A percentile compares a stretch with the other conserved stretches of the same genome.
Conservation (phyloP, 1,284 basidiomycete species). For the Mycena sp. region DNA sequence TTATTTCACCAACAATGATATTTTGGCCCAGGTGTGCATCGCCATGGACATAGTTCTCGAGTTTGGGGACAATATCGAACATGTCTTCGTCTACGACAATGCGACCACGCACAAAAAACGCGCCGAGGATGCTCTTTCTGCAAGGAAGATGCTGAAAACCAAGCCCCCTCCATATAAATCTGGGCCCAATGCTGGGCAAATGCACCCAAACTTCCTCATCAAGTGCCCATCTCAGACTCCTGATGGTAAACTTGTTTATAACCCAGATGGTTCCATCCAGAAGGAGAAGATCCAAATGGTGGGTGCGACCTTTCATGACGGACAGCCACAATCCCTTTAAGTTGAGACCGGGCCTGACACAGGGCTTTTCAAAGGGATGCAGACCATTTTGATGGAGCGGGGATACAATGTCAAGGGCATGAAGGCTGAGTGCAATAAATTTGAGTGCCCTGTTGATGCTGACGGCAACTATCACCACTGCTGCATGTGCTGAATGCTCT, state of each 20-base stretch:
- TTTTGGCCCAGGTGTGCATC: no score
- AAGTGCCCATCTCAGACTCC: conserved; percentile 16
- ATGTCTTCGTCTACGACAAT: no score
- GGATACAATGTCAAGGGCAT: conserved; percentile 25
- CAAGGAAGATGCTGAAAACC: conserved; percentile 5
- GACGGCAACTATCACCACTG: conserved; percentile 22
- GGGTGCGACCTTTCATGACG: no score
- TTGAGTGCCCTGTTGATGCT: conserved; percentile 26
- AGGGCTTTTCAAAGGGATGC: conserved; percentile 50
- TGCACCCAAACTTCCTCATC: conserved; percentile 26
- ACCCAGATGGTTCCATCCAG: conserved; percentile 35
- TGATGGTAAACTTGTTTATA: conserved; percentile 33
- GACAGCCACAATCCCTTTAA: conserved; percentile 46
- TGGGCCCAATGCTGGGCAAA: conserved; percentile 32
- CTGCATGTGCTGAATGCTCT: conserved; percentile 40
- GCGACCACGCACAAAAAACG: no score
- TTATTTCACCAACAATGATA: no score
- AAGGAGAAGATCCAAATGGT: conserved; percentile 45
- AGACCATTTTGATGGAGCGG: conserved; percentile 40
- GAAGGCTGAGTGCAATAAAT: conserved; percentile 33
- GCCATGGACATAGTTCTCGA: conserved; percentile 45
- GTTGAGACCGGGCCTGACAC: conserved; percentile 35
- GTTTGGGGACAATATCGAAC: conserved; percentile 37
- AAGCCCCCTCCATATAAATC: neutral
- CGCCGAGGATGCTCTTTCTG: conserved; percentile 38